These are phyloP conservation scores for Fusarium sp. DNA, from an alignment of 2,329 filamentous ascomycete genomes.

Conservation along the genomic window DNA sequence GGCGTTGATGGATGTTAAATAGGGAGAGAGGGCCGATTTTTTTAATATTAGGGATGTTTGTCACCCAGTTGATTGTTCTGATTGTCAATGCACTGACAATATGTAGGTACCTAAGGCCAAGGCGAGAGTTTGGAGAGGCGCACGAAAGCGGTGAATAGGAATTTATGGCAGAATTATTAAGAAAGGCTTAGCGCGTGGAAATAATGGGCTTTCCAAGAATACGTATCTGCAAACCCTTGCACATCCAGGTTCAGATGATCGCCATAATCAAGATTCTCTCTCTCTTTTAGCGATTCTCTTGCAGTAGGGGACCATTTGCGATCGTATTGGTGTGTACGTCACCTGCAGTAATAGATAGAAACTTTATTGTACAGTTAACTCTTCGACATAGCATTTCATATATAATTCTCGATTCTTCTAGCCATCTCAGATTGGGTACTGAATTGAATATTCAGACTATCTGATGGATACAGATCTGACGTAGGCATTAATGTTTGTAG, in stretches of 20 bases:
- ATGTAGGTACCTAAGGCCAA: background rate
- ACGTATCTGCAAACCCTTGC: conserved; percentile 34
- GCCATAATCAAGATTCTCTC: conserved; percentile 26
- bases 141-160: conserved; percentile 41
- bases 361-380: background rate
- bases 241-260: conserved; percentile 24
- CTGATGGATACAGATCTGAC: background rate
- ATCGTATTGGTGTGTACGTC: conserved; percentile 32
- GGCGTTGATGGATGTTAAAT: background rate
- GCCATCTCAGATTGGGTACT: background rate
- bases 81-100: conserved; percentile 24
- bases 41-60: conserved; percentile 18
- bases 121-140: conserved; percentile 31
- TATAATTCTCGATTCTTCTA: background rate
- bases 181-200: background rate
- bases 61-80: conserved; percentile 20
- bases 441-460: too few relatives aligned
- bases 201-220: background rate
- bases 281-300: conserved; percentile 18
- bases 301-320: conserved; percentile 1
- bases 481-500: background rate
- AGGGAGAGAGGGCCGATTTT: conserved; percentile 2
- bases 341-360: background rate
- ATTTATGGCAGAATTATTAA: conserved; percentile 40
- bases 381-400: too few relatives aligned